Evolutionary conservation across 257 asterid species (phyloP).

Genomic region (Solanum tarijense): DNA sequence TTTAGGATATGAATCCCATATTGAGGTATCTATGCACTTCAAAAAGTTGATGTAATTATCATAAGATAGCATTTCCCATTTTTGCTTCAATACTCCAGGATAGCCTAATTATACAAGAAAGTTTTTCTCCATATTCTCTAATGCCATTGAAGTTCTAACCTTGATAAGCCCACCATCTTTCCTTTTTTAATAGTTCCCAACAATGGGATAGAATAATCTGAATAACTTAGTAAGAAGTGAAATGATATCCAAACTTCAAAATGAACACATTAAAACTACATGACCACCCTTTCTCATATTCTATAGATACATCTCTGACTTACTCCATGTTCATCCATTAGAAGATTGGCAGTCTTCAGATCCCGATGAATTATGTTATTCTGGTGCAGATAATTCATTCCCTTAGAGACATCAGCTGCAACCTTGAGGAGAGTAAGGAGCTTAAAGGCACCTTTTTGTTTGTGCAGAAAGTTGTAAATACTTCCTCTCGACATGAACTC

Average conservation of each 20-base stretch:
- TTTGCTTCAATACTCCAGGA: not conserved
- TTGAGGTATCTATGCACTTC: not conserved
- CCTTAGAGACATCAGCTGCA: not conserved
- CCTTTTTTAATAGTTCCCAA: not conserved
- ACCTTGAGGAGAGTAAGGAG: not conserved
- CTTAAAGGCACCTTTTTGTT: conserved; percentile 25
- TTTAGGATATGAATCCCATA: not conserved
- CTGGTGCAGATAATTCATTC: not conserved
- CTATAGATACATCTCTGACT: not conserved
- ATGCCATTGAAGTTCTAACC: not conserved
- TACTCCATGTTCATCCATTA: not conserved
- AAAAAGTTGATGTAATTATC: not conserved
- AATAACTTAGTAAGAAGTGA: not conserved
- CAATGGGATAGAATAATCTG: not conserved
- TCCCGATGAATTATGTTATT: not conserved
- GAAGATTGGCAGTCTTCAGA: not conserved
- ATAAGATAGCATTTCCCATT: not conserved
- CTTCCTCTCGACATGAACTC: conserved; percentile 42
- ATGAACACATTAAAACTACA: not conserved
- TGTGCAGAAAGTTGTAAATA: conserved; percentile 21
- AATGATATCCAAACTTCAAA: not conserved
- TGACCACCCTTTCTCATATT: not conserved
- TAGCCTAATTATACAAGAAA: not conserved
- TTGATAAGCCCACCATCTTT: not conserved
- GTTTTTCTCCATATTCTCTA: not conserved